phyloP scores from a whole-genome alignment of 495 filamentous ascomycete genomes.

The Penicillium verhagenii region DNA sequence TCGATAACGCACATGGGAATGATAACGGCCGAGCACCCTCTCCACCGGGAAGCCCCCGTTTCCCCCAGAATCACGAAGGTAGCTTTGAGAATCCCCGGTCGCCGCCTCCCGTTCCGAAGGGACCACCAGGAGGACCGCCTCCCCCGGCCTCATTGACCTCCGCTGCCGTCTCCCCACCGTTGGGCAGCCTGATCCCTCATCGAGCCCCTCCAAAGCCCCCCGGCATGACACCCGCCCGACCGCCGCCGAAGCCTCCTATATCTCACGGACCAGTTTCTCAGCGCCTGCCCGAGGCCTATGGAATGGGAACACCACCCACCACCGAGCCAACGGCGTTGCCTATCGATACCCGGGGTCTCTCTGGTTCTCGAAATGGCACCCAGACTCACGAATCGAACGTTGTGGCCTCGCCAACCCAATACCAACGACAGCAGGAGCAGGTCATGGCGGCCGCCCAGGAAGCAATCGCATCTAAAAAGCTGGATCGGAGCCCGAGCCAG shows the following conservation, averaged over 20 bases:
- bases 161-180: conserved; percentile 30
- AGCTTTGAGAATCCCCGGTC: conserved; percentile 97
- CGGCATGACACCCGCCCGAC: conserved; percentile 40
- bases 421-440: conserved; percentile 84
- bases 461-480: conserved; percentile 53
- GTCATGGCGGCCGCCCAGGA: conserved; percentile 74
- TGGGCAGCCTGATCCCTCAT: conserved; percentile 41
- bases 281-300: conserved; percentile 24
- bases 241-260: conserved; percentile 52
- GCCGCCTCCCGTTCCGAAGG: conserved; percentile 82
- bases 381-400: conserved; percentile 20
- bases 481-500: conserved; percentile 68
- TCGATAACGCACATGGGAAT: conserved; percentile 67
- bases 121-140: conserved; percentile 24
- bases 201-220: conserved; percentile 47
- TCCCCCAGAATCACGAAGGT: conserved; percentile 84
- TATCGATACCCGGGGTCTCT: conserved; percentile 41
- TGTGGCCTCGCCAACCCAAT: conserved; percentile 48
- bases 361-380: conserved; percentile 43
- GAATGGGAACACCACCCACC: conserved; percentile 35
- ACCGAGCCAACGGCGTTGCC: conserved; percentile 57
- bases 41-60: conserved; percentile 86
- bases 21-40: conserved; percentile 55
- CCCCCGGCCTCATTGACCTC: conserved; percentile 4
- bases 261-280: conserved; percentile 21